Evolutionary conservation across 1,139 yeast genomes (phyloP).

Genomic region (Pichia sp.): DNA sequence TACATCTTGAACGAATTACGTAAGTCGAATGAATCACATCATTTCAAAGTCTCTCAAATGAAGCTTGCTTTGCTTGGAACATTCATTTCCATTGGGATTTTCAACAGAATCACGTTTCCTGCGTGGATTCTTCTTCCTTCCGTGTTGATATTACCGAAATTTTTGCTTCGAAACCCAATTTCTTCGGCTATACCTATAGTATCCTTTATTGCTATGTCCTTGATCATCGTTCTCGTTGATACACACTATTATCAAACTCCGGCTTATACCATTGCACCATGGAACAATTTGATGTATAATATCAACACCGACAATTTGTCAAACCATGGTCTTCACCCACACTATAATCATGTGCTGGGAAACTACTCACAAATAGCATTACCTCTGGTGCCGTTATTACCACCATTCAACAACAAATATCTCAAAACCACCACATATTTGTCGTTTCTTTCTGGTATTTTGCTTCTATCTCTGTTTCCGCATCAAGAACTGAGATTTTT

Average conservation of each 20-base stretch:
- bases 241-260: constrained; percentile 27
- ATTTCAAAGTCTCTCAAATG: background rate
- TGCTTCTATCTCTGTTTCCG: constrained; percentile 59
- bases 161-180: constrained; percentile 25
- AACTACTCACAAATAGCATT: constrained; percentile 81
- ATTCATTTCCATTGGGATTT: constrained; percentile 56
- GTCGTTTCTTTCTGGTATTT: constrained; percentile 54
- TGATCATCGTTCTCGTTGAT: constrained; percentile 44
- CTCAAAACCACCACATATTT: constrained; percentile 45
- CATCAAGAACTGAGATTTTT: constrained; percentile 91
- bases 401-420: constrained; percentile 26
- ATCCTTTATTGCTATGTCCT: constrained; percentile 31
- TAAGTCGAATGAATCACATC: constrained; percentile 10
- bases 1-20: constrained; percentile 42
- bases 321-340: constrained; percentile 77
- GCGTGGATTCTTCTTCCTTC: constrained; percentile 65
- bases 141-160: constrained; percentile 22
- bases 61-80: constrained; percentile 38
- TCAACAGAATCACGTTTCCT: constrained; percentile 79
- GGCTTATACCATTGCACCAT: constrained; percentile 54
- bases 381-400: constrained; percentile 46
- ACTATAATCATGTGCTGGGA: constrained; percentile 61
- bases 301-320: constrained; percentile 49
- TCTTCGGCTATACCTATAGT: constrained; percentile 10
- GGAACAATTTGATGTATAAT: constrained; percentile 72